Evolutionary conservation across 345 rosid genomes (phyloP), one percentile per base, ranked within the genome.

Genomic region (Populus pruinosa): DNA sequence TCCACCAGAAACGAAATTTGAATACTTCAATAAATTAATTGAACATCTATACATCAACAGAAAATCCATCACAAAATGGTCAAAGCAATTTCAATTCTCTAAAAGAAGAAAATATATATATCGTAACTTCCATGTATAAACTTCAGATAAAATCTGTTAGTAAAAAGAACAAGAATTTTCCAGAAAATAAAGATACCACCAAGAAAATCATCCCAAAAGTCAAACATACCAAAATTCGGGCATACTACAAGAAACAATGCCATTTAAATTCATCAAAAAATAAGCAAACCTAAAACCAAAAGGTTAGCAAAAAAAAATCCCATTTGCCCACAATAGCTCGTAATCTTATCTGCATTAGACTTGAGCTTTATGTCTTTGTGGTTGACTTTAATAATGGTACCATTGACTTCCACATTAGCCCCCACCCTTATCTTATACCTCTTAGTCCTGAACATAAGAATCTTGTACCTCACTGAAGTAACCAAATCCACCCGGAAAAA

Each of bases 401-500:
- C 79, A 71, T 85, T 84, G 82, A 93, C 89, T 39, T 72, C 66
- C 63, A 95, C 81, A n/a, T 84, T 70, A 63, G 81, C 94, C 33
- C 90, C 89, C 13, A 87, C 92, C 16, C 8, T 76, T 47, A 95
- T 76, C 70, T 6, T 63, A 2, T 81, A 53, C 78, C 91, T 87
- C 84, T 85, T 89, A 0, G 97, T 95, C 77, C 79, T 83, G 91
- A 90, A 91, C 1, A 78, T 70, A 31, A 89, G 6, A 80, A 89
- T 86, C 91, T 87, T 91, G 85, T 85, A 92, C 76, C 92, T 90
- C 74, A 93, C 92, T 13, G 70, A 50, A 27, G 96, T 91, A 36
- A 71, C 84, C 89, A 95, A 35, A 86, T 92, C 92, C 79, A 93
- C 81, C 86, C 94, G 68, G 73, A 92, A 89, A 74, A 77, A 0